phyloP scores from a whole-genome alignment of 2,329 filamentous ascomycete species.

The Arthrinium phaeospermum region DNA sequence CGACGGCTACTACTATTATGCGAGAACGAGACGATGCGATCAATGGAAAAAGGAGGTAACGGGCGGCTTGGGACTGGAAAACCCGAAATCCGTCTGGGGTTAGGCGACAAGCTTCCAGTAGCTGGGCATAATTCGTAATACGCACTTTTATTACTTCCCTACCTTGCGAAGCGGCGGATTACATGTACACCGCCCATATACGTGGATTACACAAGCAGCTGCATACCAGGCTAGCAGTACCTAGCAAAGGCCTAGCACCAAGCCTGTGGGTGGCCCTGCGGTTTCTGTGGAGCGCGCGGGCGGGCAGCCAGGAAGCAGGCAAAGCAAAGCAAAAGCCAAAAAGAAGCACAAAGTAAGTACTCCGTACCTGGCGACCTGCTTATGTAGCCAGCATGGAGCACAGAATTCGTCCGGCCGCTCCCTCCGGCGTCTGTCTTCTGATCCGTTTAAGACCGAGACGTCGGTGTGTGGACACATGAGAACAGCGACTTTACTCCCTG shows the following conservation, averaged over 20 bases:
- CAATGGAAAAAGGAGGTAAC: not conserved
- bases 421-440: slow-evolving; percentile 14
- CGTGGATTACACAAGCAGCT: slow-evolving; percentile 17
- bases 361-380: not conserved
- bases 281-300: not conserved
- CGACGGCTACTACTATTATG: not conserved
- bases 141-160: slow-evolving; percentile 14
- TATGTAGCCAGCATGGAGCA: not conserved
- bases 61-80: not conserved
- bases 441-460: slow-evolving; percentile 22
- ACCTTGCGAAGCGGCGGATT: slow-evolving; percentile 4
- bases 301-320: too few relatives aligned
- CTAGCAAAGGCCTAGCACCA: too few relatives aligned
- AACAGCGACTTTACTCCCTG: slow-evolving; percentile 2
- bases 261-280: not conserved
- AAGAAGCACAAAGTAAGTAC: not conserved
- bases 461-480: slow-evolving; percentile 17
- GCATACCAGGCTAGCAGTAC: not conserved
- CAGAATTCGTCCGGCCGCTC: slow-evolving; percentile 8
- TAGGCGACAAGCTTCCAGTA: not conserved
- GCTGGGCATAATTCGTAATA: slow-evolving; percentile 7
- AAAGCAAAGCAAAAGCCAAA: too few relatives aligned
- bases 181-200: slow-evolving; percentile 14
- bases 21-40: slow-evolving; percentile 12
- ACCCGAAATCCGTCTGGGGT: slow-evolving; percentile 7